Base-by-base conservation (phyloP, 805 yeast genomes). In the Ogataea paradorogensis region DNA sequence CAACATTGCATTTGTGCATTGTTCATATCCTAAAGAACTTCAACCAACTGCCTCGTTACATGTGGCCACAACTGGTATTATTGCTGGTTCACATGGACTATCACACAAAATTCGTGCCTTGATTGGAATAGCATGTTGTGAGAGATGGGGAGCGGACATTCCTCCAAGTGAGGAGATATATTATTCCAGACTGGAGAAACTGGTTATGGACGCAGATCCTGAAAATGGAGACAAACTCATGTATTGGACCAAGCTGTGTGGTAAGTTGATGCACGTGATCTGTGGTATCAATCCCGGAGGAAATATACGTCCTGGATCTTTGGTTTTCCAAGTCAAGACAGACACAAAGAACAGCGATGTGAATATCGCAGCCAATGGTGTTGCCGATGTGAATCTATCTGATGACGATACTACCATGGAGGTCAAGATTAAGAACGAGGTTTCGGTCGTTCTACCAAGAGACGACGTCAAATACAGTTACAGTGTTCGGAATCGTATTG, bases 201-300 rank as follows among this genome's bases (percentile, higher is more conserved):
- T 75, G 26, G 80, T 77, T 5, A 55, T 73, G 38, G 68, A 74
- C 35, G 61, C 68, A 1, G 66, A 63, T 34, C 62, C 65, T n/a
- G 56, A 58, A 30, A 47, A 55, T 15, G 69, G 68, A 24, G 74
- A 72, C 37, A 63, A 71, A 36, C 63, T 75, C 22, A 67, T 78
- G 16, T 82, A 84, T 76, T 83, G 90, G 90, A 82, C 87, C 2
- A 71, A 77, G 53, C 81, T 78, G 52, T 68, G 80, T 47, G 91
- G 91, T 20, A 75, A 80, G 38, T 71, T 83, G 48, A 81, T 83
- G 86, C 82, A 78, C 58, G 83, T 83, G 32, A 76, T 83, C 31
- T 84, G 90, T 58, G 88, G 88, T 58, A 82, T 84, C 38, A 84
- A 80, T 58, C 91, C 91, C 5, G 89, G 89, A 42, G 91, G 90